phyloP scores from a whole-genome alignment of 2,329 filamentous ascomycete genomes.

The Clarireedia homoeocarpa region DNA sequence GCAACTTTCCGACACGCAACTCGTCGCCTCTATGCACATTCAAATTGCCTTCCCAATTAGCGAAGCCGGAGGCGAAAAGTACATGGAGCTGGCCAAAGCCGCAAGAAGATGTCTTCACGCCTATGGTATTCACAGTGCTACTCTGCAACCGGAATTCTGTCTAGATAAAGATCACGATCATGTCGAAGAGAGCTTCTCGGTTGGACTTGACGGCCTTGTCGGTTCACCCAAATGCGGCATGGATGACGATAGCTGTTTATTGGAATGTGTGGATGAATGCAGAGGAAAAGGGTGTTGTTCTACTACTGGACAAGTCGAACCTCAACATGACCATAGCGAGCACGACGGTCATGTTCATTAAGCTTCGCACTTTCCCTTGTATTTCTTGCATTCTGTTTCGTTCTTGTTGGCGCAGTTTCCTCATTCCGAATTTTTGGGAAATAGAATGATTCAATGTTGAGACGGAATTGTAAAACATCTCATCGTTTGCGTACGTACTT shows the following conservation, averaged over 20 bases:
- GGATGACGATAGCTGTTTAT: constrained; percentile 25
- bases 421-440: no score
- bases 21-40: constrained; percentile 88
- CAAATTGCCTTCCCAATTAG: constrained; percentile 87
- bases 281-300: constrained; percentile 29
- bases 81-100: constrained; percentile 82
- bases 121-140: constrained; percentile 94
- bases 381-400: no score
- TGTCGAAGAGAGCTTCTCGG: constrained; percentile 8
- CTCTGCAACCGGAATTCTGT: constrained; percentile 90
- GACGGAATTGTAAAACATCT: no score
- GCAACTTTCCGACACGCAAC: constrained; percentile 92
- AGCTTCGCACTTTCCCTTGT: no score
- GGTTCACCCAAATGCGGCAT: constrained; percentile 21
- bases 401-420: no score
- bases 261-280: constrained; percentile 30
- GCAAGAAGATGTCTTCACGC: constrained; percentile 85
- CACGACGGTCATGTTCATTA: constrained; percentile 27
- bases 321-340: constrained; percentile 23
- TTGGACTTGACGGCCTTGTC: constrained; percentile 23
- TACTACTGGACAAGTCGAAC: constrained; percentile 15
- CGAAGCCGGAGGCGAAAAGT: constrained; percentile 67
- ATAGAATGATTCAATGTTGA: no score
- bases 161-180: constrained; percentile 37
- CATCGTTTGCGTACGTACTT: no score